Evolutionary conservation across 108 stramenopile genomes (phyloP), one percentile per base, ranked within the genome.

Genomic region (Phaeodactylum tricornutum): DNA sequence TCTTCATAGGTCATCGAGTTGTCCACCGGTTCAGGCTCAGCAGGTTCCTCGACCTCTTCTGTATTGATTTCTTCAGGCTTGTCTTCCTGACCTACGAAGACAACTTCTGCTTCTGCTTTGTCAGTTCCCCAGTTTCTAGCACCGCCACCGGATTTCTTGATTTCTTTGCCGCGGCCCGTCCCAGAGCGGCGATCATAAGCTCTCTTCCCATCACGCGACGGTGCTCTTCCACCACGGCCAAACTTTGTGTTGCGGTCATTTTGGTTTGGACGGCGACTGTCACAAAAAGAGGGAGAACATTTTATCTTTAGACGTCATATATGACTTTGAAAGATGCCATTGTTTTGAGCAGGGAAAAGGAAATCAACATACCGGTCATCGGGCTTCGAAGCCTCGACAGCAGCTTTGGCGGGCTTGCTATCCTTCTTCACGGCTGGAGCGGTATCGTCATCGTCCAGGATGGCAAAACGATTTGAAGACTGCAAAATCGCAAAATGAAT

Each of bases 101-200:
- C 70, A 65, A 68, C 70, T 62, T 77, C 74, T 54, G 87, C 87
- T 38, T 84, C 84, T 47, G 68, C 56, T 62, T 81, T 75, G 62
- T 84, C 83, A 44, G 71, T 71, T 7, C 93, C 93, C 93, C 93
- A 94, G 67, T 94, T 94, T 66, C 71, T 78, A 31, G 81, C 86
- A 40, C 93, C 92, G 14, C 79, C 92, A 37, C 92, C 92, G 22
- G 52, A 77, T 62, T 94, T 94, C 59, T 84, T 87, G 59, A 81
- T 77, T 62, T 94, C 92, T 40, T 74, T 75, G 53, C 92, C 92
- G 49, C 92, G 85, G 32, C 92, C 92, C 34, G 92, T 90, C 39
- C 92, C 92, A 33, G 81, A 84, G 40, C 78, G 72, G 41, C 92
- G 84, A 53, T 93, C 92, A 50, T 79, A 89, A 23, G 66, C 62